Percentiles rank a stretch among this genome's conserved stretches.
Conservation (phyloP, 2,329 filamentous ascomycete species). For the Albophoma yamanashiensis region DNA sequence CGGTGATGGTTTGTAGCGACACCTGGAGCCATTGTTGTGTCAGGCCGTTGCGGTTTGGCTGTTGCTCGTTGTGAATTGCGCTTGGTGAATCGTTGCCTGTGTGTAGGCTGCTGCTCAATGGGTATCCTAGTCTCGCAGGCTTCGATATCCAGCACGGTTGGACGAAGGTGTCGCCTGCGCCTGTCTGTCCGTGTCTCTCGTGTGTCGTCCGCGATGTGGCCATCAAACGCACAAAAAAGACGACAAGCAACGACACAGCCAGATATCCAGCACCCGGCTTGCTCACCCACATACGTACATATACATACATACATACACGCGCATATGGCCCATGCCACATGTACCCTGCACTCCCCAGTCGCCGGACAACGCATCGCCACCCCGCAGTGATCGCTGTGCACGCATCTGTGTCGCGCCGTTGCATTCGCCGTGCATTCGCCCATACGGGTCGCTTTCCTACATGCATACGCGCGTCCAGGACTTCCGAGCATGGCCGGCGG, state of each 20-base stretch:
- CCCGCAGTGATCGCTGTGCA: neutral
- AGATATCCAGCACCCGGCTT: neutral
- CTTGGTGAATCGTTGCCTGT: neutral
- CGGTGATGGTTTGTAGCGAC: neutral
- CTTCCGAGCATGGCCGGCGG: neutral
- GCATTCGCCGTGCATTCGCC: neutral
- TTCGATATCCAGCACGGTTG: neutral
- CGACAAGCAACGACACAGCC: neutral
- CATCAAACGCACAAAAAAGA: no score
- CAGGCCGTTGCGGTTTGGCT: neutral
- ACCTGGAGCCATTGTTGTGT: neutral
- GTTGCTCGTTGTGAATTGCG: neutral
- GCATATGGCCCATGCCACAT: neutral
- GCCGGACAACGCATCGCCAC: neutral
- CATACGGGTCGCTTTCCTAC: neutral
- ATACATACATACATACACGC: no score
- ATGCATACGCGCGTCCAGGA: neutral
- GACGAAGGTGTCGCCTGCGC: neutral
- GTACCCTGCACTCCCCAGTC: neutral
- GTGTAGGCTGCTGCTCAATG: neutral
- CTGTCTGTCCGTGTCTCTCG: neutral
- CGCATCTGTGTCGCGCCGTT: neutral
- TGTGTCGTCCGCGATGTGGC: neutral
- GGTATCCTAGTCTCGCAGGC: neutral
- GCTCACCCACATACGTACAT: neutral